A percentile compares a stretch with the other conserved stretches of the same genome.
phyloP scores from a whole-genome alignment of 306 rosid species.

The Castanea mollissima region DNA sequence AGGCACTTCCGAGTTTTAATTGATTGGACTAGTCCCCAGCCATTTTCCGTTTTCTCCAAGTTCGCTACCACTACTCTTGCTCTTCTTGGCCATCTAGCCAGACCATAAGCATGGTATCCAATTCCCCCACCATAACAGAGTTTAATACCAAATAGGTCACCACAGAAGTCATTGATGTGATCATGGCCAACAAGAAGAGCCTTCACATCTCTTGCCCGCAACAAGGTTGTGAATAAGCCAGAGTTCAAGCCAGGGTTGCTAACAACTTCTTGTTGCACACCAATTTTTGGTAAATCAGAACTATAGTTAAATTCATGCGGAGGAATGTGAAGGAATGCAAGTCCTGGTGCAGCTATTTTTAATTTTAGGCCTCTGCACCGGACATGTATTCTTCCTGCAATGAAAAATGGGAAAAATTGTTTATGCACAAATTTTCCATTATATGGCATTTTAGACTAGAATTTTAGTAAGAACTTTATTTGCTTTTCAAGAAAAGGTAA shows the following conservation, averaged over 20 bases:
- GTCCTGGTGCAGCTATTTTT: constrained; percentile 63
- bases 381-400: constrained; percentile 59
- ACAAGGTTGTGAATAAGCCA: constrained; percentile 86
- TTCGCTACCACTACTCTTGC: constrained; percentile 75
- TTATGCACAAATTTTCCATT: not conserved
- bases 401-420: not conserved
- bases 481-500: too few species aligned
- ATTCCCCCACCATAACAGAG: constrained; percentile 93
- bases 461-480: too few species aligned
- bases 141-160: constrained; percentile 54
- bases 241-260: constrained; percentile 69
- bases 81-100: constrained; percentile 91
- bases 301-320: constrained; percentile 57
- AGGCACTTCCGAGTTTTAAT: constrained; percentile 88
- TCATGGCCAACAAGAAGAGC: constrained; percentile 87
- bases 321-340: constrained; percentile 88
- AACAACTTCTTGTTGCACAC: constrained; percentile 47
- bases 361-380: constrained; percentile 57
- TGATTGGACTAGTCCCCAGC: constrained; percentile 76
- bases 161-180: constrained; percentile 90
- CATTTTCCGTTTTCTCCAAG: constrained; percentile 51
- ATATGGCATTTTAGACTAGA: too few species aligned
- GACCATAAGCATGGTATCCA: constrained; percentile 92
- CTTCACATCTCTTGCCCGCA: constrained; percentile 82
- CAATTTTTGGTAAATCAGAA: constrained; percentile 55